Base-by-base conservation (phyloP, 1,284 basidiomycete species). In the Neonothopanus nambi region DNA sequence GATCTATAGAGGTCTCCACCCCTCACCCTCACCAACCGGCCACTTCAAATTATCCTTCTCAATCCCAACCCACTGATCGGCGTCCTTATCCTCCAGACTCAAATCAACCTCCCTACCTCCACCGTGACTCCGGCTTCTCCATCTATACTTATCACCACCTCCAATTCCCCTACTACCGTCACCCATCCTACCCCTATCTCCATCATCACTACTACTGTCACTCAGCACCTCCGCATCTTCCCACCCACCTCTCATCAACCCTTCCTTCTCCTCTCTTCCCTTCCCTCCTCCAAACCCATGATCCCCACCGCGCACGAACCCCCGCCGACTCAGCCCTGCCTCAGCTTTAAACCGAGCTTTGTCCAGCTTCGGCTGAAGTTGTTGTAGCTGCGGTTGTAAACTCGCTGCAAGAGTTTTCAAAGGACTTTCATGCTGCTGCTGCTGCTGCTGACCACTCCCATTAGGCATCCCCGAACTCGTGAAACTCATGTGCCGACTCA, bases 291-390 rank as follows among this genome's bases (percentile, higher is more conserved):
- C 56, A 28, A 44, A 24, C 46, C 35, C 39, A 9, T 36, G 52
- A 26, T 42, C 38, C 2, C 59, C 57, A 47, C 46, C 51, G 26
- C 67, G 66, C 33, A 87, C 76, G 60, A 79, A 87, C 41, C 85
- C 85, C 8, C 83, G 71, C 57, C 70, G 70, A 55, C 74, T 80
- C 37, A 87, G 61, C 18, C 85, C 85, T 18, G 85, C 85, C 65
- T 87, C 85, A 0, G 85, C 85, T 67, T 87, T 87, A 66, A 80
- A 88, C 56, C 82, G 67, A 33, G 82, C 85, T n/a, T 74, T 77
- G 30, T 81, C 79, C 5, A 82, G 57, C 30, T 67, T 72, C 0
- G 78, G 79, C 56, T 74, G 72, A 1, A 74, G 63, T 37, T 68
- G 65, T 50, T 77, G 74, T 23, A 79, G 63, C 39, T 71, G 74